These are phyloP conservation scores for Fusarium virguliforme DNA, from an alignment of 2,329 filamentous ascomycete species.

Conservation along the genomic window DNA sequence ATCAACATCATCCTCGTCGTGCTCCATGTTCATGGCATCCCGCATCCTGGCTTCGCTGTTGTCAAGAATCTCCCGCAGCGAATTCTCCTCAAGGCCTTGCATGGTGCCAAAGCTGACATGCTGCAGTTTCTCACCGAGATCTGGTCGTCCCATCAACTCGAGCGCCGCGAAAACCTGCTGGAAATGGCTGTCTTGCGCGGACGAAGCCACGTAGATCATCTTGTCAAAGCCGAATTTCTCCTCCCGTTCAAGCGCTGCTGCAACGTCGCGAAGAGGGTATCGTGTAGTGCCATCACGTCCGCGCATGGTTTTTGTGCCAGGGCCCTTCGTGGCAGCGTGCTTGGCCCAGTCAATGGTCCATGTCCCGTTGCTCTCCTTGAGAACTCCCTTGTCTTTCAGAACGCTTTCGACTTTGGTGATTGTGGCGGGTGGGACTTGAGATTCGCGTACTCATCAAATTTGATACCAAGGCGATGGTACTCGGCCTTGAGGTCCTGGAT, in stretches of 20 bases:
- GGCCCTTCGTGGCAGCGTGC: slow-evolving; percentile 77
- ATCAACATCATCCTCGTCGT: background rate
- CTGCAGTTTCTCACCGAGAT: slow-evolving; percentile 52
- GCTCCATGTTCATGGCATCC: slow-evolving; percentile 11
- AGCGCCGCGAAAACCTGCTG: slow-evolving; percentile 58
- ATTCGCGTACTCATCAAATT: slow-evolving; percentile 76
- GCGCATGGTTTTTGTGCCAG: slow-evolving; percentile 77
- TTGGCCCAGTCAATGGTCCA: slow-evolving; percentile 79
- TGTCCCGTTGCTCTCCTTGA: slow-evolving; percentile 76
- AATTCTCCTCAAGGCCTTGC: slow-evolving; percentile 63
- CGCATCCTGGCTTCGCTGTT: slow-evolving; percentile 12
- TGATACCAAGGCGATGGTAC: slow-evolving; percentile 69
- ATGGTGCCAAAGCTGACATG: slow-evolving; percentile 62
- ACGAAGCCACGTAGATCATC: slow-evolving; percentile 84
- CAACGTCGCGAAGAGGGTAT: slow-evolving; percentile 80
- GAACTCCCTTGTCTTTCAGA: slow-evolving; percentile 72
- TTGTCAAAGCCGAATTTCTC: slow-evolving; percentile 77
- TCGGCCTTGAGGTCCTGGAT: slow-evolving; percentile 67
- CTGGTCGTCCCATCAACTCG: slow-evolving; percentile 53
- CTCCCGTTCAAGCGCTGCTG: slow-evolving; percentile 75
- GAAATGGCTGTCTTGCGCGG: slow-evolving; percentile 79
- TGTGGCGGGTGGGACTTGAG: slow-evolving; percentile 65
- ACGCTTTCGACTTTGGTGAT: slow-evolving; percentile 72
- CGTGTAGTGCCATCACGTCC: slow-evolving; percentile 63
- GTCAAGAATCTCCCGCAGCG: slow-evolving; percentile 24